These are phyloP conservation scores for Thermothelomyces thermophilus DNA, from an alignment of 2,329 filamentous ascomycete genomes.

Conservation along the genomic window DNA sequence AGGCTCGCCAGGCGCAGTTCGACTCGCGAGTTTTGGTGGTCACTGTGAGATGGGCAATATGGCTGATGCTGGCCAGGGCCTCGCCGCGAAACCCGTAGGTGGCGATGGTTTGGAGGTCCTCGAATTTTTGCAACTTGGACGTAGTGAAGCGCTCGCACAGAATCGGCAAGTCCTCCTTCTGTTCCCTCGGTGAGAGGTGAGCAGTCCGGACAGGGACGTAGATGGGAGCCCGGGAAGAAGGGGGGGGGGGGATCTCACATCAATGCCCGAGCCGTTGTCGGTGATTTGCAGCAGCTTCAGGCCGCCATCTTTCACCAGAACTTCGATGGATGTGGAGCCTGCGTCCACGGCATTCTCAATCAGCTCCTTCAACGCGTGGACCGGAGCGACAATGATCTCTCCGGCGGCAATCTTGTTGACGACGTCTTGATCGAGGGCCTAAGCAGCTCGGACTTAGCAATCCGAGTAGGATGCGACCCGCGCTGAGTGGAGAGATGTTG, in stretches of 20 bases:
- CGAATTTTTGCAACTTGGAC: slow-evolving; percentile 88
- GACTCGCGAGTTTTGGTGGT: slow-evolving; percentile 90
- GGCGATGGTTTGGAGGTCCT: slow-evolving; percentile 81
- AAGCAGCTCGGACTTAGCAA: slow-evolving; percentile 8
- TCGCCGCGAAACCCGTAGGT: slow-evolving; percentile 99
- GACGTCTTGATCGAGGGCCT: slow-evolving; percentile 85
- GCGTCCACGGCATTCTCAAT: slow-evolving; percentile 97
- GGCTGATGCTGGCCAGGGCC: slow-evolving; percentile 93
- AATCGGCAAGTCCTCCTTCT: slow-evolving; percentile 88
- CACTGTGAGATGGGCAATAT: slow-evolving; percentile 91
- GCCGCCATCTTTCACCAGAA: slow-evolving; percentile 89
- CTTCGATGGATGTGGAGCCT: slow-evolving; percentile 84
- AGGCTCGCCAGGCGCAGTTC: slow-evolving; percentile 81
- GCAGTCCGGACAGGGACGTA: background rate
- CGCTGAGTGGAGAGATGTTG: background rate
- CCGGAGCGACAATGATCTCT: slow-evolving; percentile 95
- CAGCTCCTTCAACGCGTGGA: slow-evolving; percentile 91
- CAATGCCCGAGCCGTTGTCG: slow-evolving; percentile 93
- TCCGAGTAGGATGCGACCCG: background rate
- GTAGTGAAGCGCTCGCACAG: slow-evolving; percentile 95
- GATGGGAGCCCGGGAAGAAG: background rate
- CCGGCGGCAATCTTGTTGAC: slow-evolving; percentile 98
- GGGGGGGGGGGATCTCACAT: slow-evolving; percentile 45
- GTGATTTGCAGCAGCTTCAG: slow-evolving; percentile 94
- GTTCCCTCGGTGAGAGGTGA: slow-evolving; percentile 23